phyloP scores from a whole-genome alignment of 1,139 yeast genomes.

The Maudiozyma humilis region DNA sequence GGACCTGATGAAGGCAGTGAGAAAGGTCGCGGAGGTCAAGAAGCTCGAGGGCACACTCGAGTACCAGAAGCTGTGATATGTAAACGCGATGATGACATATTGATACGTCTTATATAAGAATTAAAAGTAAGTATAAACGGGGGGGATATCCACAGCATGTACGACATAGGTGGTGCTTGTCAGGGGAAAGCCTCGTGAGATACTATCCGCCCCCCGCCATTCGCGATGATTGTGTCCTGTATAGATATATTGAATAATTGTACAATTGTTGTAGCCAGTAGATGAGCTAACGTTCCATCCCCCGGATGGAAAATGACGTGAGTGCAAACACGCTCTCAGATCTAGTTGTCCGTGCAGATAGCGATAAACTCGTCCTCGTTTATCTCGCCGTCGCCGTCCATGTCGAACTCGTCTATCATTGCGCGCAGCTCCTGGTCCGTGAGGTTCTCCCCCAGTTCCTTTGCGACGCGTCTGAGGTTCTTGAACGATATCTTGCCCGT shows the following conservation, averaged over 20 bases:
- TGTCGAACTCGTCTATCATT: conserved; percentile 95
- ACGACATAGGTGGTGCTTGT: too few relatives aligned
- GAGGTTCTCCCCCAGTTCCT: conserved; percentile 84
- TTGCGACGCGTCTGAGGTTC: conserved; percentile 81
- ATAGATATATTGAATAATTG: neutral
- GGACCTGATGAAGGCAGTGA: conserved; percentile 94
- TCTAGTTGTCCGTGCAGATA: conserved; percentile 13
- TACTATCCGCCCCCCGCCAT: too few relatives aligned
- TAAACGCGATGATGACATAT: too few relatives aligned
- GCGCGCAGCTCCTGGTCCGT: conserved; percentile 90
- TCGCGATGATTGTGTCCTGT: too few relatives aligned
- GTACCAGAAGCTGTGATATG: conserved; percentile 67
- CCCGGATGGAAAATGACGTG: too few relatives aligned
- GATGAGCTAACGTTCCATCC: neutral
- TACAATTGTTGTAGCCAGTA: neutral
- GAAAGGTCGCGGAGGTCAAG: conserved; percentile 95
- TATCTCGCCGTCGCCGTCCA: conserved; percentile 94
- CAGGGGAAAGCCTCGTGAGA: too few relatives aligned
- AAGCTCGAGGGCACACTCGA: conserved; percentile 94
- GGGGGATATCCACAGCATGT: too few relatives aligned
- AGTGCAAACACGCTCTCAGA: neutral
- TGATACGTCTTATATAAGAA: too few relatives aligned
- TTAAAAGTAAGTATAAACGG: too few relatives aligned
- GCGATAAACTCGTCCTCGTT: conserved; percentile 67
- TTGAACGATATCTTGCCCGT: conserved; percentile 81